Percentiles rank a stretch among this genome's conserved stretches.
Evolutionary conservation across 139 green algal species (phyloP).

Genomic region (Pleodorina starrii): DNA sequence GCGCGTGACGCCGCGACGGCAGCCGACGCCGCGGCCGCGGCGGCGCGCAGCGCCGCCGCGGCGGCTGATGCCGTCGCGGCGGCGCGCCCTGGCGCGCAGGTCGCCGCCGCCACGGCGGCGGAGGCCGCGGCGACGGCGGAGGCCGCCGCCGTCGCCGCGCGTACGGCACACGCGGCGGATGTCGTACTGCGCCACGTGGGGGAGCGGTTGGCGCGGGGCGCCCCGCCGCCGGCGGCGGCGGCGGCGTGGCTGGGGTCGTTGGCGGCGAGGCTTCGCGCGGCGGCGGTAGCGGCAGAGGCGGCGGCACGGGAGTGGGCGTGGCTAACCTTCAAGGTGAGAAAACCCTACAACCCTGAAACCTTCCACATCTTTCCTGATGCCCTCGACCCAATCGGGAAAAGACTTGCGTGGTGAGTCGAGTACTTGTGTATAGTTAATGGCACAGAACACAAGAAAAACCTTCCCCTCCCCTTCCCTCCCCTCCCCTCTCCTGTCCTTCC

Average conservation of each 20-base stretch:
- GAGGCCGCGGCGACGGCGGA: neutral
- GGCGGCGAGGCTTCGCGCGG: neutral
- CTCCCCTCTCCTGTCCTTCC: neutral
- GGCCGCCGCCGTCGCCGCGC: neutral
- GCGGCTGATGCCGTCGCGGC: neutral
- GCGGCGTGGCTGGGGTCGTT: neutral
- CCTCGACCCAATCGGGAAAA: neutral
- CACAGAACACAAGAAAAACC: too few species aligned
- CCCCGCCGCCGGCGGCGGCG: neutral
- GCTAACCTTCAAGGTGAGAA: constrained; percentile 15
- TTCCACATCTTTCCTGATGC: neutral
- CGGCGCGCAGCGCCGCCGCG: neutral
- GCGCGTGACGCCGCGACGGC: neutral
- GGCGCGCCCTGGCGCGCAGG: neutral
- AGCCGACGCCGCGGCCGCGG: neutral
- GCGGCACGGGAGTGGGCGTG: constrained; percentile 16
- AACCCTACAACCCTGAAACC: neutral
- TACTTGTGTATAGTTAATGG: too few species aligned
- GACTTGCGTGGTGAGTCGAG: too few species aligned
- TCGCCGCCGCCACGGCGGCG: neutral
- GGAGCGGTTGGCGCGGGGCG: neutral
- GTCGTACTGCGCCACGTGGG: neutral
- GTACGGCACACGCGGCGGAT: neutral
- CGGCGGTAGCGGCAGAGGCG: constrained; percentile 5
- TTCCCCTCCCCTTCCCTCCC: neutral